Evolutionary conservation across 2,329 filamentous ascomycete genomes (phyloP).

Genomic region (Nemania sp.): DNA sequence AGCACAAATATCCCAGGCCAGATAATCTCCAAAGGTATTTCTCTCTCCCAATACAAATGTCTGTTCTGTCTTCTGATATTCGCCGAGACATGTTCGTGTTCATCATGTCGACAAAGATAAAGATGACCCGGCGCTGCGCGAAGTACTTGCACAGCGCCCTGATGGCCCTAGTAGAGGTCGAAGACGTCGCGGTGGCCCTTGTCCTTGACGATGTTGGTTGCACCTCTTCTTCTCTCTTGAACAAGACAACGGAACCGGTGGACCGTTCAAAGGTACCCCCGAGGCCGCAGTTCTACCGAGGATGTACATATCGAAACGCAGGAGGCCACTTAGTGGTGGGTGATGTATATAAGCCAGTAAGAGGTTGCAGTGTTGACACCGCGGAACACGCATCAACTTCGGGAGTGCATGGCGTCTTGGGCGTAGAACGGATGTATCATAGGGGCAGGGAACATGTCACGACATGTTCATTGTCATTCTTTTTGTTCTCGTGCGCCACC

Average conservation of each 20-base stretch:
- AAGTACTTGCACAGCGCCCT: slow-evolving; percentile 83
- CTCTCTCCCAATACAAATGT: background rate
- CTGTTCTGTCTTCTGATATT: slow-evolving; percentile 21
- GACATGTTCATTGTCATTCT: slow-evolving; percentile 1
- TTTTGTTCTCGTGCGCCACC: slow-evolving; percentile 12
- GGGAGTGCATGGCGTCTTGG: slow-evolving; percentile 24
- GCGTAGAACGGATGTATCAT: slow-evolving; percentile 34
- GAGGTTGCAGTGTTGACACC: slow-evolving; percentile 8
- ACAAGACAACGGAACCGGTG: slow-evolving; percentile 15
- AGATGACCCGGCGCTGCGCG: slow-evolving; percentile 78
- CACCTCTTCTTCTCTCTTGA: slow-evolving; percentile 12
- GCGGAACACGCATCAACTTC: slow-evolving; percentile 3
- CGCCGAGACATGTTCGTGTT: slow-evolving; percentile 80
- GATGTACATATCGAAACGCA: slow-evolving; percentile 21
- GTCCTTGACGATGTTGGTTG: slow-evolving; percentile 34
- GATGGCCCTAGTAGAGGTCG: slow-evolving; percentile 83
- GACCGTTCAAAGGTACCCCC: slow-evolving; percentile 6
- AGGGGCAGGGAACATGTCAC: slow-evolving; percentile 20
- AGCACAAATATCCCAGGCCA: slow-evolving; percentile 92
- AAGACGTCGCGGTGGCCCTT: slow-evolving; percentile 64
- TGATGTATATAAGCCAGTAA: slow-evolving; percentile 12
- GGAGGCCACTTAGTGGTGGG: background rate
- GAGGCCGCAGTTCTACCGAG: slow-evolving; percentile 19
- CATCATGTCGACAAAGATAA: slow-evolving; percentile 90
- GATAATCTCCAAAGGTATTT: slow-evolving; percentile 90